phyloP scores from a whole-genome alignment of 768 basidiomycete species.

The Hypsizygus marmoreus region DNA sequence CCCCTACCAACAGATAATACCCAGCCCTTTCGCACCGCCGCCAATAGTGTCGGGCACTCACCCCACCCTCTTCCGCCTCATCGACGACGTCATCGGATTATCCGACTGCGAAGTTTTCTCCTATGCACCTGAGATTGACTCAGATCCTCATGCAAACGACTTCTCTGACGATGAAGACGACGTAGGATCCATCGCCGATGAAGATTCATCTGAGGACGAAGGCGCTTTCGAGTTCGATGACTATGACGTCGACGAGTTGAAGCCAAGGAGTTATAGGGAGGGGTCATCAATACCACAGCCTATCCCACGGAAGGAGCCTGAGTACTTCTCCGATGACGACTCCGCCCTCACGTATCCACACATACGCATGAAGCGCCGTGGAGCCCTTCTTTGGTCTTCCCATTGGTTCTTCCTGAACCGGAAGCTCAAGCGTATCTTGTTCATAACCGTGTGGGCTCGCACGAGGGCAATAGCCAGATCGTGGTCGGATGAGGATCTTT shows the following conservation, averaged over 20 bases:
- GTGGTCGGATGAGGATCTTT: slow-evolving; percentile 53
- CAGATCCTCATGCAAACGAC: slow-evolving; percentile 90
- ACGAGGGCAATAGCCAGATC: slow-evolving; percentile 58
- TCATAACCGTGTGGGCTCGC: slow-evolving; percentile 90
- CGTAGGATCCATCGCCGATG: slow-evolving; percentile 62
- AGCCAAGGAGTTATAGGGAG: slow-evolving; percentile 38
- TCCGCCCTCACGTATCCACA: slow-evolving; percentile 39
- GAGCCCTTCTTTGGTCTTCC: slow-evolving; percentile 91
- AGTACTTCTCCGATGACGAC: slow-evolving; percentile 38
- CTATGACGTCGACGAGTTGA: slow-evolving; percentile 69
- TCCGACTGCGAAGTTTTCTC: slow-evolving; percentile 95
- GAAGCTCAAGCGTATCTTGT: slow-evolving; percentile 89
- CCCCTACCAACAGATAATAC: slow-evolving; percentile 58
- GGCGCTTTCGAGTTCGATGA: slow-evolving; percentile 78
- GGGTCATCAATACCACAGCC: slow-evolving; percentile 41
- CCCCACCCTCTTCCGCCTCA: slow-evolving; percentile 81
- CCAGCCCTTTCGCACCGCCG: slow-evolving; percentile 71
- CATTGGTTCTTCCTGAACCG: slow-evolving; percentile 97
- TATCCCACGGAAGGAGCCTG: slow-evolving; percentile 41
- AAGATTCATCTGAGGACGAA: slow-evolving; percentile 74
- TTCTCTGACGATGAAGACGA: slow-evolving; percentile 81
- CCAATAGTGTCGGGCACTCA: slow-evolving; percentile 82
- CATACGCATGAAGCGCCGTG: slow-evolving; percentile 59
- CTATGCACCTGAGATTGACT: slow-evolving; percentile 89
- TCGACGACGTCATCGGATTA: slow-evolving; percentile 89